phyloP scores from a whole-genome alignment of 2,329 filamentous ascomycete species.

The Xylaria sp. region DNA sequence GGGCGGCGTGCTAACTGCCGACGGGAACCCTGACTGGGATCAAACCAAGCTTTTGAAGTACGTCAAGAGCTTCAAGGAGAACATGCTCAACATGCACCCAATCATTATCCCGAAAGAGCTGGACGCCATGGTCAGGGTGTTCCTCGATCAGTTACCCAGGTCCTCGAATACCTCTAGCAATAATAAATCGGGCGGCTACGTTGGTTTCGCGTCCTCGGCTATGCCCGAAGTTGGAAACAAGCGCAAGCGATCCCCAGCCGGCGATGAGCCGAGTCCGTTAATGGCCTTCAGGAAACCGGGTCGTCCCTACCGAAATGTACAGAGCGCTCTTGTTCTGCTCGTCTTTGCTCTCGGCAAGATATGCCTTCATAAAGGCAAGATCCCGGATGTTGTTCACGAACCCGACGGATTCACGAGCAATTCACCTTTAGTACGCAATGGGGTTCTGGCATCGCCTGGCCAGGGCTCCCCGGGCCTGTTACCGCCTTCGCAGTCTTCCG shows the following conservation, averaged over 20 bases:
- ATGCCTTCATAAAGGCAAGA: slow-evolving; percentile 61
- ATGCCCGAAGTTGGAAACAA: slow-evolving; percentile 48
- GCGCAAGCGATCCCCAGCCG: slow-evolving; percentile 60
- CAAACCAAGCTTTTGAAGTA: slow-evolving; percentile 57
- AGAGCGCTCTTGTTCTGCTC: slow-evolving; percentile 81
- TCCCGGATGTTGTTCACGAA: slow-evolving; percentile 65
- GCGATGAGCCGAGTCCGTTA: slow-evolving; percentile 38
- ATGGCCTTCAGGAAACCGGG: slow-evolving; percentile 49
- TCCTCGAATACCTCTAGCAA: slow-evolving; percentile 30
- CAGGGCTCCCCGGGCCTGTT: slow-evolving; percentile 59
- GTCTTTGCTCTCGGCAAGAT: slow-evolving; percentile 88
- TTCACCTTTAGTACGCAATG: slow-evolving; percentile 55
- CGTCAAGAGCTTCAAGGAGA: slow-evolving; percentile 62
- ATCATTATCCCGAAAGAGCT: slow-evolving; percentile 62
- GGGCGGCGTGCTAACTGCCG: slow-evolving; percentile 47
- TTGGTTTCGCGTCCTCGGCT: slow-evolving; percentile 30
- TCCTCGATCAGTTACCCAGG: slow-evolving; percentile 55
- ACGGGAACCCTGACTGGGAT: slow-evolving; percentile 62
- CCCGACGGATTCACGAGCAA: slow-evolving; percentile 44
- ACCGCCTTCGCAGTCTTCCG: slow-evolving; percentile 55
- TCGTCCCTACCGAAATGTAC: slow-evolving; percentile 69
- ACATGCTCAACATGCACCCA: slow-evolving; percentile 70
- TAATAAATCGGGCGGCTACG: slow-evolving; percentile 14
- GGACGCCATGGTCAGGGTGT: slow-evolving; percentile 57
- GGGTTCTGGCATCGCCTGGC: slow-evolving; percentile 56